These are phyloP conservation scores for Skeletonema tropicum DNA, from an alignment of 108 stramenopile species.

Conservation along the genomic window DNA sequence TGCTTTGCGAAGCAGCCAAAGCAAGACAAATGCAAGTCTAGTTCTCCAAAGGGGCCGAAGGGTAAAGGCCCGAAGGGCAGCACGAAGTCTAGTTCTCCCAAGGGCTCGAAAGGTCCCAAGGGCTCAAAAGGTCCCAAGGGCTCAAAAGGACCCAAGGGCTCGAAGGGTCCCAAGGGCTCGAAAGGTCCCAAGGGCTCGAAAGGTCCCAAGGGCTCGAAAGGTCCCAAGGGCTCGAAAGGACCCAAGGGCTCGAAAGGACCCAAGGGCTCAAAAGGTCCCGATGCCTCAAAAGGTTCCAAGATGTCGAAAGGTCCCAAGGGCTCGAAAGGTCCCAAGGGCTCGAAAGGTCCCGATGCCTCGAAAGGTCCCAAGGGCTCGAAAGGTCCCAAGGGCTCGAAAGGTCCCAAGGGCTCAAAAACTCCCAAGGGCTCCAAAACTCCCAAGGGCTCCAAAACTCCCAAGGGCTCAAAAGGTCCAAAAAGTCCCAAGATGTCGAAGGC, in stretches of 20 bases:
- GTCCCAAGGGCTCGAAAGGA: too few relatives aligned
- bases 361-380: neutral
- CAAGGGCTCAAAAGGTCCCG: conserved; percentile 2
- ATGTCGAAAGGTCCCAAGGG: conserved; percentile 2
- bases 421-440: neutral
- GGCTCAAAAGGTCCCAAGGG: neutral
- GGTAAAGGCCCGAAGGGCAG: neutral
- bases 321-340: neutral
- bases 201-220: neutral
- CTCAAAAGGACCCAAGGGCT: neutral
- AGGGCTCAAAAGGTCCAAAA: neutral
- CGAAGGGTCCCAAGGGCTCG: neutral
- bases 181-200: neutral
- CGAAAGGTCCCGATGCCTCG: neutral
- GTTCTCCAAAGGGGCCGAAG: neutral
- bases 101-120: neutral
- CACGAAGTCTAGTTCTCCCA: neutral
- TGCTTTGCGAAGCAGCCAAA: neutral
- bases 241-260: conserved; percentile 14
- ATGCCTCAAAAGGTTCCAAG: conserved; percentile 10
- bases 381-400: neutral
- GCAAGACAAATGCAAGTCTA: neutral
- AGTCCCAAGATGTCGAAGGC: conserved; percentile 11
- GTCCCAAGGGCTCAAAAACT: neutral
- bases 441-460: conserved; percentile 12